Conservation (phyloP, 495 filamentous ascomycete genomes). For the Neurospora cerealis region DNA sequence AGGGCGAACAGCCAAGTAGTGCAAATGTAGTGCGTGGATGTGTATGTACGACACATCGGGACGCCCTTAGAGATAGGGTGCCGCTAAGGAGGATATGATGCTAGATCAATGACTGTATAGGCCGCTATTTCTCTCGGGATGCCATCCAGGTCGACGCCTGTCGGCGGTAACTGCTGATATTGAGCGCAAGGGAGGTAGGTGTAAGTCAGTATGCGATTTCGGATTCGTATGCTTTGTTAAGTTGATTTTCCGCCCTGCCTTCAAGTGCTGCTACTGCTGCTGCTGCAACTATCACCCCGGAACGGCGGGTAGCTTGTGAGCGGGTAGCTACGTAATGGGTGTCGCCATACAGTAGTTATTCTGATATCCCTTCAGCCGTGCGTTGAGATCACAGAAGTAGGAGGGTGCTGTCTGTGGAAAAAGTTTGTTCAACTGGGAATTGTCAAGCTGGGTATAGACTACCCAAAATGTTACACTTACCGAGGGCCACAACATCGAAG, state of each 20-base stretch:
- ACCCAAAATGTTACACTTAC: neutral
- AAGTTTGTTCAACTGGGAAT: neutral
- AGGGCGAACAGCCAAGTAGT: neutral
- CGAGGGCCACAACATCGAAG: neutral
- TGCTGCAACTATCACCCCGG: neutral
- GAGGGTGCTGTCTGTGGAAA: neutral
- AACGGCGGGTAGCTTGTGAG: neutral
- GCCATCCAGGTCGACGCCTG: neutral
- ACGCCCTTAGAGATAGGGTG: neutral
- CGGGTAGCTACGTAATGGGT: neutral
- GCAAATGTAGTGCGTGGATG: neutral
- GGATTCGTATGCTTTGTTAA: neutral
- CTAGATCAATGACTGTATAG: neutral
- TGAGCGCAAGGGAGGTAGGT: neutral
- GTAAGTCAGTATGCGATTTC: neutral
- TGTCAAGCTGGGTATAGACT: neutral
- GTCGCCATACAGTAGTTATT: neutral
- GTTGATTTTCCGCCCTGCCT: neutral
- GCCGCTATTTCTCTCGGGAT: neutral
- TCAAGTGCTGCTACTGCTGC: neutral
- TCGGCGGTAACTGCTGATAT: neutral
- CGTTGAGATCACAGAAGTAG: neutral
- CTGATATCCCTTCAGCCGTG: neutral
- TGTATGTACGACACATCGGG: neutral
- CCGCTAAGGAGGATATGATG: neutral